Percentiles rank a stretch among this genome's conserved stretches.
phyloP scores from a whole-genome alignment of 2,329 filamentous ascomycete species.

The Xylaria sp. region DNA sequence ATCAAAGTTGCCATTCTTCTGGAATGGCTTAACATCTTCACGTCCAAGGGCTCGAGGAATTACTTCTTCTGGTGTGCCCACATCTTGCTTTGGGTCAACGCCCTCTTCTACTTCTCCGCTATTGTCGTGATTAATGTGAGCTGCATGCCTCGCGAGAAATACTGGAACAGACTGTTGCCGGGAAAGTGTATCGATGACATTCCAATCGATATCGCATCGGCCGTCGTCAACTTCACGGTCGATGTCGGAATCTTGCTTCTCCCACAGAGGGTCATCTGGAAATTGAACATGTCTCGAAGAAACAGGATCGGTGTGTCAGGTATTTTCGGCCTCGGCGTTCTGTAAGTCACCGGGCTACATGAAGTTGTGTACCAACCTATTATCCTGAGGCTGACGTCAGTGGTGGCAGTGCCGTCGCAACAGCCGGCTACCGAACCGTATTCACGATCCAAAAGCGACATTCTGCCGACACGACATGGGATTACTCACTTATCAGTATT shows the following conservation, averaged over 20 bases:
- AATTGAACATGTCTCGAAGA: conserved; percentile 3
- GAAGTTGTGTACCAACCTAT: too few species aligned
- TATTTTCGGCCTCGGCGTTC: background rate
- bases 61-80: background rate
- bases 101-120: background rate
- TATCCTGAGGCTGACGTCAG: too few species aligned
- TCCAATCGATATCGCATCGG: background rate
- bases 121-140: background rate
- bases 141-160: background rate
- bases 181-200: background rate
- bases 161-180: background rate
- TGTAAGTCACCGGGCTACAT: background rate
- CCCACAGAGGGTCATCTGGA: conserved; percentile 4
- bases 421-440: too few species aligned
- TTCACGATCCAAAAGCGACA: too few species aligned
- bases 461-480: too few species aligned
- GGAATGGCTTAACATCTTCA: background rate
- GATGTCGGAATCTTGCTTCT: background rate
- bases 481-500: too few species aligned
- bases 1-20: conserved; percentile 8
- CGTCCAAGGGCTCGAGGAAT: background rate
- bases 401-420: too few species aligned
- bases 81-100: background rate
- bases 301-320: background rate
- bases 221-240: background rate